These are phyloP conservation scores for Rhizophagus clarus DNA, from an alignment of 192 early-diverging fungal species.

Conservation along the genomic window DNA sequence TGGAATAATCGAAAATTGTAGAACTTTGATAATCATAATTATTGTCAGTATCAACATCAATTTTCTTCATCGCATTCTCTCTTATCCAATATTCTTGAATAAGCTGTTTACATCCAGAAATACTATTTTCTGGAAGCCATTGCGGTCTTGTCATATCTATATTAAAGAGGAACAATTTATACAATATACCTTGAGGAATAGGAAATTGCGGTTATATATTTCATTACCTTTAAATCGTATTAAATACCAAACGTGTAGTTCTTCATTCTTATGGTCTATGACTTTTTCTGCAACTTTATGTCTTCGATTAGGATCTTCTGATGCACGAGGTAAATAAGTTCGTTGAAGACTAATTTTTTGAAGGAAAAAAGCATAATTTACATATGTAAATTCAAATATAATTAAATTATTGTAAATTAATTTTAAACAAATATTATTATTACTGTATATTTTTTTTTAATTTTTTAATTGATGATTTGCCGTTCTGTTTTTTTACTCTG, in stretches of 20 bases:
- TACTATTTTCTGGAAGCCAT: background rate
- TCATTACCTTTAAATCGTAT: background rate
- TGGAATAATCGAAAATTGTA: too few species aligned
- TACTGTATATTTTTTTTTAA: background rate
- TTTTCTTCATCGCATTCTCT: background rate
- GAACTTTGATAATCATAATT: background rate
- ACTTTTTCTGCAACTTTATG: background rate
- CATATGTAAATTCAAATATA: background rate
- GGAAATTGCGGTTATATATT: background rate
- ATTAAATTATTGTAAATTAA: background rate
- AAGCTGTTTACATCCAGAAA: background rate
- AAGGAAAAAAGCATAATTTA: background rate
- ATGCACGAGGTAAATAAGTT: background rate
- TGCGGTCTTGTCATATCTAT: background rate
- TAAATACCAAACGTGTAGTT: background rate
- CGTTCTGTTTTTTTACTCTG: background rate
- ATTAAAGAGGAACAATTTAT: background rate
- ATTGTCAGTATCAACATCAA: background rate
- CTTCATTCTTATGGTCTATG: background rate
- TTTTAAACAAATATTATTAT: background rate
- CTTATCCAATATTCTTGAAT: background rate
- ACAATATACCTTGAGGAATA: background rate
- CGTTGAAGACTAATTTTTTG: background rate
- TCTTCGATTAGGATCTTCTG: background rate
- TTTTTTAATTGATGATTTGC: background rate